phyloP scores from a whole-genome alignment of 2,329 filamentous ascomycete species.

The Dothideomycetes sp. region DNA sequence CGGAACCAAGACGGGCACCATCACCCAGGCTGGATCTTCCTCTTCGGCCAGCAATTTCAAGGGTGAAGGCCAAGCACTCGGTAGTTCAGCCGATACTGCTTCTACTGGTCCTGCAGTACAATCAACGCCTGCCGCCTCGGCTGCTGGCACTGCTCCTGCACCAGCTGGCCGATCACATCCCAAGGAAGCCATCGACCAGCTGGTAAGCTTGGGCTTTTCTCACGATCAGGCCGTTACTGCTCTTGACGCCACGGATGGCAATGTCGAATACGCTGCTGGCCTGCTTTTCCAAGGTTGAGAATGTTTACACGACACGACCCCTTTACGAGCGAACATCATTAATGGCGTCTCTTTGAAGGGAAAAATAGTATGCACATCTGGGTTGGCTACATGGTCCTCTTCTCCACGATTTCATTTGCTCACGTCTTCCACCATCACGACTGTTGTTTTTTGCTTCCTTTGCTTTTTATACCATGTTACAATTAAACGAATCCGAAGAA shows the following conservation, averaged over 20 bases:
- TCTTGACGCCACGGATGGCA: slow-evolving; percentile 71
- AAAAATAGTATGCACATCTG: too few species aligned
- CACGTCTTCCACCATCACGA: too few species aligned
- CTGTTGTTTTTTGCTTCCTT: too few species aligned
- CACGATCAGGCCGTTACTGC: slow-evolving; percentile 69
- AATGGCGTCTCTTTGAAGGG: too few species aligned
- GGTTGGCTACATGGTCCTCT: too few species aligned
- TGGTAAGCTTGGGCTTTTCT: slow-evolving; percentile 69
- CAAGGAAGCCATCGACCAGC: slow-evolving; percentile 62
- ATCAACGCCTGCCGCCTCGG: slow-evolving; percentile 14
- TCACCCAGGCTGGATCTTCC: slow-evolving; percentile 45
- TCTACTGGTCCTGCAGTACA: slow-evolving; percentile 10
- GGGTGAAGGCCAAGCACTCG: slow-evolving; percentile 26
- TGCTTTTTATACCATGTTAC: too few species aligned
- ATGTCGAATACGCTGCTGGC: slow-evolving; percentile 80
- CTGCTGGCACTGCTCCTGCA: slow-evolving; percentile 11
- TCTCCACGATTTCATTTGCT: too few species aligned
- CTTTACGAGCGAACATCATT: too few species aligned
- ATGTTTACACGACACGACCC: too few species aligned
- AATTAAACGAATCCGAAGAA: too few species aligned
- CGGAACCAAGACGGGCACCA: slow-evolving; percentile 71
- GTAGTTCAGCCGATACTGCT: slow-evolving; percentile 23
- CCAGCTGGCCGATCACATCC: slow-evolving; percentile 34
- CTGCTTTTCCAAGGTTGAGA: slow-evolving; percentile 49
- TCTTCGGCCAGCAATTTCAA: slow-evolving; percentile 17